Evolutionary conservation across 2,329 filamentous ascomycete species (phyloP).

Genomic region (Dothistroma pini): DNA sequence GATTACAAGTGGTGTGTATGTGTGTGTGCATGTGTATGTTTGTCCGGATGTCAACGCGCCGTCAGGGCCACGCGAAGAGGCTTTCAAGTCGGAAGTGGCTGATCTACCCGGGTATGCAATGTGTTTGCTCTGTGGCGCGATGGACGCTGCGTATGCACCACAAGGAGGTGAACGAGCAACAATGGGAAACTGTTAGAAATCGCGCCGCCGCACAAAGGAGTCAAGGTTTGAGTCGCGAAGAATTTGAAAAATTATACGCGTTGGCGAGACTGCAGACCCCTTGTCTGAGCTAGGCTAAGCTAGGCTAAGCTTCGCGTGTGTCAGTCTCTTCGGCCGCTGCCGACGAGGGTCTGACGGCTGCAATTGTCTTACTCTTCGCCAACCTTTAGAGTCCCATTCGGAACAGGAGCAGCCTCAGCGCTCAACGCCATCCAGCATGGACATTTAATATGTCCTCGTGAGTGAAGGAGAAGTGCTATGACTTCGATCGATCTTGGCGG

Average conservation of each 20-base stretch:
- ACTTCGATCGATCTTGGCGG: too few species aligned
- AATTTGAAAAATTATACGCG: neutral
- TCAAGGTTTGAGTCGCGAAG: neutral
- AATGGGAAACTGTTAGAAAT: slow-evolving; percentile 14
- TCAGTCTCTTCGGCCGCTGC: neutral
- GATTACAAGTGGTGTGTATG: neutral
- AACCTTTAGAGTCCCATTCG: too few species aligned
- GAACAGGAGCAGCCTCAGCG: too few species aligned
- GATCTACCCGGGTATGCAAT: slow-evolving; percentile 33
- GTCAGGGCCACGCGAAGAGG: slow-evolving; percentile 32
- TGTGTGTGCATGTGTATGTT: too few species aligned
- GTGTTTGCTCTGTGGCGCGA: slow-evolving; percentile 10
- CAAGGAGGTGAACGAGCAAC: slow-evolving; percentile 10
- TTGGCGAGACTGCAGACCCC: neutral
- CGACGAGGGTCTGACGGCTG: too few species aligned
- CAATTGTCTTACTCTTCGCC: too few species aligned
- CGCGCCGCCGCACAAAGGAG: slow-evolving; percentile 15
- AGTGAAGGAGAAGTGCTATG: too few species aligned
- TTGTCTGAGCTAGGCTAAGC: neutral
- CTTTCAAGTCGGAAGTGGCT: slow-evolving; percentile 34
- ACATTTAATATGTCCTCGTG: too few species aligned
- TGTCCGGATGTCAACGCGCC: slow-evolving; percentile 36
- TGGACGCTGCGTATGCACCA: slow-evolving; percentile 9
- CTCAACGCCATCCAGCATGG: too few species aligned
- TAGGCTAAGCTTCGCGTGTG: too few species aligned